Evolutionary conservation across 2,329 filamentous ascomycete species (phyloP), one percentile per base, ranked within the genome.

Genomic region (Ophiognomonia clavigignenti-juglandacearum): DNA sequence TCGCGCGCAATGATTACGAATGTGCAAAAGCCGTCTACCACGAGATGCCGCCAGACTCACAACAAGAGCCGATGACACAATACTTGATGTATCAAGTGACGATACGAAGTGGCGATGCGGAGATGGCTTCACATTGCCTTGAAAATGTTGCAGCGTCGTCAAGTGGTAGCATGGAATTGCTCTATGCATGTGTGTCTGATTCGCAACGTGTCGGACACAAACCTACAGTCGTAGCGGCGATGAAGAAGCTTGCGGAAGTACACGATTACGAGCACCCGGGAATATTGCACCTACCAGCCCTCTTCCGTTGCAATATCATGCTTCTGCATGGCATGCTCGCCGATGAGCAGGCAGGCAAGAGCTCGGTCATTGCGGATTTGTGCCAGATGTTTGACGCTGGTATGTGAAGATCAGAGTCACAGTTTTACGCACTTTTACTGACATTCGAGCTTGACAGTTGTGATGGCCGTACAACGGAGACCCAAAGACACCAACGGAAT

Each of bases 161-260:
- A 1, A 72, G 75, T 19, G 76, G 83, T 27, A 69, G 72, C 18
- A 29, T 51, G 1, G 80, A 81, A 13, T 78, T 89, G 36, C 70
- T 96, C 1, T 89, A 91, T 54, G 86, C 88, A 1, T 96, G 90
- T 56, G 79, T 88, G 19, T 68, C 88, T 23, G 88, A 95, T 61
- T 85, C 88, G 3, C 82, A 90, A 41, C 72, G 80, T 52, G 69
- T 70, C 1, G 80, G 82, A 0, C 78, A 88, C 51, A 82, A 76
- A 42, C 53, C 69, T 0, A 80, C 84, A 53, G 78, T 83, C 2
- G 66, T 83, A 11, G 62, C 71, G 24, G 76, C 78, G 10, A 61
- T 91, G 39, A 77, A 79, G 54, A 71, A 75, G 48, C 69, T 89
- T 1, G 66, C 86, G 13, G 71, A 80, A 23, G 77, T 74, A 43